phyloP scores from a whole-genome alignment of 495 filamentous ascomycete species.

The Talaromyces nanjingensis region DNA sequence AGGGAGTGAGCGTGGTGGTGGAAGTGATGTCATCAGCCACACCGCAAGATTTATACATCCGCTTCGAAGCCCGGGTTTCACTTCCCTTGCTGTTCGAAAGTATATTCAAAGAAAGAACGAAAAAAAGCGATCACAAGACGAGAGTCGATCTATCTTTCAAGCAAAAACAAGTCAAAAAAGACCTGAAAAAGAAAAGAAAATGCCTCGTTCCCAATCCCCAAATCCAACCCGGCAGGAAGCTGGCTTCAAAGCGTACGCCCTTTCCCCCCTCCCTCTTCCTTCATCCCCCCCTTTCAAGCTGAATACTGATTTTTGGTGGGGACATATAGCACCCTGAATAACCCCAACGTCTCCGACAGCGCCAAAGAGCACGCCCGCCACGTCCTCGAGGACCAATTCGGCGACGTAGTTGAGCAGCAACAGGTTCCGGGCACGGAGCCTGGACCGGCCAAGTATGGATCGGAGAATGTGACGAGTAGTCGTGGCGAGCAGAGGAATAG shows the following conservation, averaged over 20 bases:
- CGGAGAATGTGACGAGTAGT: constrained; percentile 1
- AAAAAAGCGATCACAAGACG: neutral
- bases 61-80: neutral
- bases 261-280: neutral
- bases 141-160: neutral
- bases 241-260: constrained; percentile 17
- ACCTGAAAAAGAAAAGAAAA: neutral
- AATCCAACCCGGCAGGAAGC: constrained; percentile 13
- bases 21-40: neutral
- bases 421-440: neutral
- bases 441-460: neutral
- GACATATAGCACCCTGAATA: neutral
- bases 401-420: neutral
- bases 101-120: neutral
- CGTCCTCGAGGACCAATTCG: constrained; percentile 10
- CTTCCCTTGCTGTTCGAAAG: neutral
- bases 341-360: neutral
- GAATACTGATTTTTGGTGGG: too few relatives aligned
- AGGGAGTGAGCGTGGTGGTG: neutral
- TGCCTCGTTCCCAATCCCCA: constrained; percentile 6
- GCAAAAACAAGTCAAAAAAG: neutral
- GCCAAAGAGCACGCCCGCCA: constrained; percentile 11
- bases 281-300: too few relatives aligned
- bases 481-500: constrained; percentile 11
- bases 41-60: neutral